Evolutionary conservation across 257 asterid species (phyloP).

Genomic region (Verbena officinalis): DNA sequence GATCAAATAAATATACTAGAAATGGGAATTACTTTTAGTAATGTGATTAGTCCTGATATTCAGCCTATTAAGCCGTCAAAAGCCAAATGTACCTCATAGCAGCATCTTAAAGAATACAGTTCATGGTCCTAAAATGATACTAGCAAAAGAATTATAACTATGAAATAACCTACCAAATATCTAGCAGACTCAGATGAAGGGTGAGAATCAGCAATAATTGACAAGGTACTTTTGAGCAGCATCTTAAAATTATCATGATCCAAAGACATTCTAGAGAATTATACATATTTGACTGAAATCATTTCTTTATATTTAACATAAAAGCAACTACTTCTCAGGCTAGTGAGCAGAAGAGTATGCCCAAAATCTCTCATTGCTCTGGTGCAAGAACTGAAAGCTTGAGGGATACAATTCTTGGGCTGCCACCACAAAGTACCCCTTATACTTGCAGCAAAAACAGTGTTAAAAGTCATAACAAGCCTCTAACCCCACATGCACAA

Average conservation of each 20-base stretch:
- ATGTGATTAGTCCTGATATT: background rate
- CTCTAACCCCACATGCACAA: background rate
- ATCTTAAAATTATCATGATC: background rate
- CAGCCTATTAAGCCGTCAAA: background rate
- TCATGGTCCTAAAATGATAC: slow-evolving; percentile 2
- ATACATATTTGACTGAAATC: too few species aligned
- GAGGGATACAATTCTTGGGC: background rate
- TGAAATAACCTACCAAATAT: background rate
- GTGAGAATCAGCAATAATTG: too few species aligned
- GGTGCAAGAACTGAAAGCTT: too few species aligned
- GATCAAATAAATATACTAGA: background rate
- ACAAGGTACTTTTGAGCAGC: background rate
- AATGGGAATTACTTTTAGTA: slow-evolving; percentile 1
- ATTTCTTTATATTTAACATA: too few species aligned
- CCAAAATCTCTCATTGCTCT: too few species aligned
- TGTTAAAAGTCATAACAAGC: background rate
- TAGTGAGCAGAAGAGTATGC: too few species aligned
- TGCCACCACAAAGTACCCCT: slow-evolving; percentile 6
- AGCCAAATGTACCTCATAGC: slow-evolving; percentile 2
- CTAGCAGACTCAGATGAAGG: slow-evolving; percentile 1
- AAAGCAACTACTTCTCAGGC: too few species aligned
- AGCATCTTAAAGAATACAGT: slow-evolving; percentile 4
- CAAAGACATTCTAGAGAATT: background rate
- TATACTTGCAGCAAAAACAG: background rate
- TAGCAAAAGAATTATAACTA: background rate